These are phyloP conservation scores for Amphibolis antarctica DNA, from an alignment of 106 monocot genomes.

Conservation along the genomic window DNA sequence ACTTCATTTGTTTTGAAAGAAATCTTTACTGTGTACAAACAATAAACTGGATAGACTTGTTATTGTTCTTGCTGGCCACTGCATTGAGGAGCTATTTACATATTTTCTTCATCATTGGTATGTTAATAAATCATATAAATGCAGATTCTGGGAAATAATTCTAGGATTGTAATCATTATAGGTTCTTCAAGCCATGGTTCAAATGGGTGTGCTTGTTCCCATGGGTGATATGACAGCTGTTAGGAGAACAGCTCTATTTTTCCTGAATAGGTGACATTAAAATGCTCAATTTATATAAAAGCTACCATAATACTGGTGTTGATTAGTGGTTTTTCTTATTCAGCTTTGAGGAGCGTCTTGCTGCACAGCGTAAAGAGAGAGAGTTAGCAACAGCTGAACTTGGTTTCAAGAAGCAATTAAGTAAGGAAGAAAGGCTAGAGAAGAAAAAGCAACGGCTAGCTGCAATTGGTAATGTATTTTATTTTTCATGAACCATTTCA, in stretches of 20 bases:
- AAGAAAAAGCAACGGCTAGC: constrained; percentile 96
- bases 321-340: constrained; percentile 5
- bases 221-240: constrained; percentile 99
- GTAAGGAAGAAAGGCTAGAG: constrained; percentile 71
- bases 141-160: not conserved
- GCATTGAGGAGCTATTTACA: too few species aligned
- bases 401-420: constrained; percentile 87
- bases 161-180: constrained; percentile 7
- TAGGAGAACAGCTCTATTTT: constrained; percentile 87
- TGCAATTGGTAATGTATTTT: constrained; percentile 65
- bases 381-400: constrained; percentile 74
- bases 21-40: too few species aligned
- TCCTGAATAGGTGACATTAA: constrained; percentile 51
- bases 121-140: too few species aligned
- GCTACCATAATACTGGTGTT: not conserved
- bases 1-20: too few species aligned
- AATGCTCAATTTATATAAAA: constrained; percentile 2
- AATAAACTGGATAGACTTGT: too few species aligned
- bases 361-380: constrained; percentile 84
- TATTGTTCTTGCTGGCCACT: too few species aligned
- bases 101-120: too few species aligned
- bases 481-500: not conserved
- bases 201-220: constrained; percentile 99
- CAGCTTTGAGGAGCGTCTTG: constrained; percentile 95
- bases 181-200: constrained; percentile 95